phyloP scores from a whole-genome alignment of 2,329 filamentous ascomycete species.

The Trichoderma sp. region DNA sequence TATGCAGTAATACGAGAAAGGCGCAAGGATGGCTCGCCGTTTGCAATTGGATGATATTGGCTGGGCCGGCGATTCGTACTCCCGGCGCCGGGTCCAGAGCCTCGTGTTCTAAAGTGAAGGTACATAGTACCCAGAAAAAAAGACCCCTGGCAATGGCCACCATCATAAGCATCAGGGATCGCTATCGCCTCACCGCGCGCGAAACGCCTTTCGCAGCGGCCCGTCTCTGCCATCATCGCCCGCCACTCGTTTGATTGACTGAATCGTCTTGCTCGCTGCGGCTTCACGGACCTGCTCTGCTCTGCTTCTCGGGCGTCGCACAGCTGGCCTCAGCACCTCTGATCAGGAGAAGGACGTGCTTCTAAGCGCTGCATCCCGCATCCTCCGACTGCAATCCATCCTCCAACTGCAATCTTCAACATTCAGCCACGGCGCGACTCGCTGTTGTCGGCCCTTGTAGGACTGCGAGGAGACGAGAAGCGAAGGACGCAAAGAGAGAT shows the following conservation, averaged over 20 bases:
- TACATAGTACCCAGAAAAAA: background rate
- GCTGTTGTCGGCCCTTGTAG: background rate
- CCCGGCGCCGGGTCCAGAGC: constrained; percentile 19
- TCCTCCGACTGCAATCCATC: background rate
- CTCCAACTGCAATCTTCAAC: too few species aligned
- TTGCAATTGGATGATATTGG: background rate
- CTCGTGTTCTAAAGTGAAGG: constrained; percentile 13
- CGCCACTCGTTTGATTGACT: constrained; percentile 22
- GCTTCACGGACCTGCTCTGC: background rate
- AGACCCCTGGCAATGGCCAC: constrained; percentile 17
- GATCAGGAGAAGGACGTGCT: constrained; percentile 8
- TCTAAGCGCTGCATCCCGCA: background rate
- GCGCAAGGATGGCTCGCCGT: background rate
- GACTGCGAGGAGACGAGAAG: background rate
- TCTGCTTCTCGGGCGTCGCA: constrained; percentile 12
- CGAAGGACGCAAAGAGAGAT: background rate
- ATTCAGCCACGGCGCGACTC: background rate
- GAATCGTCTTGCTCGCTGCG: background rate
- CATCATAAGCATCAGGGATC: constrained; percentile 20
- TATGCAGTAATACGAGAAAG: constrained; percentile 11
- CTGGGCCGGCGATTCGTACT: constrained; percentile 21
- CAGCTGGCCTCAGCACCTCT: constrained; percentile 1
- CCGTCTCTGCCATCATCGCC: background rate
- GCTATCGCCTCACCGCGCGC: constrained; percentile 19
- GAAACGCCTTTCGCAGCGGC: constrained; percentile 16